Base-by-base conservation (phyloP, 352 stramenopile genomes). In the Globisporangium mamillatum region DNA sequence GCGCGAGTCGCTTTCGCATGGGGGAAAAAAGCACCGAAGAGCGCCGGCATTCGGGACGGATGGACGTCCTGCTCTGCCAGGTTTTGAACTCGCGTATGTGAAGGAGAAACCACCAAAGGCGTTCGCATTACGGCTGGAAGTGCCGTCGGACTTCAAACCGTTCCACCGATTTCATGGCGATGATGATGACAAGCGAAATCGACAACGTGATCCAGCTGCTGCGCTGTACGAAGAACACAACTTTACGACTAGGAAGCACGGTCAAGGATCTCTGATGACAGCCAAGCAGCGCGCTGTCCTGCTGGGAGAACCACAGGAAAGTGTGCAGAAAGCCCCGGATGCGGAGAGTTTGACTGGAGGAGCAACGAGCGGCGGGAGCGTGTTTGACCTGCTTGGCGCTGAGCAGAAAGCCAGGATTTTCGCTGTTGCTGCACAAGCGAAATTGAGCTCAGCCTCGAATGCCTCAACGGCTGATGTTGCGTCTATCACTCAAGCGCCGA, bases 371-470 rank as follows among this genome's bases (percentile, higher is more conserved):
- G n/a, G 50, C 44, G 22, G 63, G 0, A 93, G 82, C 71, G 81
- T 91, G 1, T 93, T 93, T 67, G 81, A 91, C 60, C 48, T 93
- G 41, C 64, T 91, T 24, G 70, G 69, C 20, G 56, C 77, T 24
- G 65, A 77, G 12, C 80, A 90, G 46, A 82, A 73, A 66, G 69
- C 75, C 8, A 84, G 82, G 59, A 65, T 91, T 16, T 75, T 86
- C 20, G 48, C 72, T 64, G 75, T 75, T 55, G 82, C 56, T 24
- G 67, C 70, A 9, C 69, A 81, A 66, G 74, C 71, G 20, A 85
- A 81, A 32, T 5, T 36, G 36, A 25, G 10, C 10, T 38, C 14
- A 20, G 14, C 27, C 5, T 16, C 4, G 9, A 25, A 61, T 3
- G 6, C 18, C 22, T 3, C 27, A 32, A 55, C 70, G 72, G 18